These are phyloP conservation scores for Oxyria digyna DNA, from an alignment of 148 eudicot species.

Conservation along the genomic window DNA sequence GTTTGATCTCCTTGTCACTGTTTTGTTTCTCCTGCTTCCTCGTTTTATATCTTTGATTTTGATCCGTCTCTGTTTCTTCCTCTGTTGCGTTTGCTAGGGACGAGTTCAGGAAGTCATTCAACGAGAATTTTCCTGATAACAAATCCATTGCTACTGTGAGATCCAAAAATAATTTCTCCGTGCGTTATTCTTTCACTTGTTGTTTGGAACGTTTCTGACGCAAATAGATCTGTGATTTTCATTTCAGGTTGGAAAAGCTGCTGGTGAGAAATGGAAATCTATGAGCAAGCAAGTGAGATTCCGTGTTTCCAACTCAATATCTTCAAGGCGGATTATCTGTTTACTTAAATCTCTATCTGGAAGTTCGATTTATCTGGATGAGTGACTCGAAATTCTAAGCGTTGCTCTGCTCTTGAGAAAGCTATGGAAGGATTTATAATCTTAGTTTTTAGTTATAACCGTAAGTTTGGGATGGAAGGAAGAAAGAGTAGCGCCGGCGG, in stretches of 20 bases:
- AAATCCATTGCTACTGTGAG: neutral
- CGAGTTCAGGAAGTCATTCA: neutral
- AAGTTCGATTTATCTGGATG: neutral
- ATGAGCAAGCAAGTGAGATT: neutral
- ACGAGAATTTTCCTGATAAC: neutral
- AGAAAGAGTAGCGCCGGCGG: too few relatives aligned
- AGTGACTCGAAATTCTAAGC: neutral
- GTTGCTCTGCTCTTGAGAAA: neutral
- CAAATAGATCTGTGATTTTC: neutral
- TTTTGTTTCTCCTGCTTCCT: neutral
- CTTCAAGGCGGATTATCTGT: too few relatives aligned
- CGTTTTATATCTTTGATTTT: neutral
- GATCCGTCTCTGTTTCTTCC: neutral
- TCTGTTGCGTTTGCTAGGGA: neutral
- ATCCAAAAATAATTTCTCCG: neutral
- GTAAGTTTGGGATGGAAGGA: too few relatives aligned
- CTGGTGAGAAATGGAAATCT: neutral
- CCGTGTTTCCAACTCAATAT: neutral
- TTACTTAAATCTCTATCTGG: neutral
- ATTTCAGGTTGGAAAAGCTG: slow-evolving; percentile 1
- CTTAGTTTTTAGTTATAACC: too few relatives aligned
- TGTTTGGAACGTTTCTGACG: neutral
- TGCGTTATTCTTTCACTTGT: neutral
- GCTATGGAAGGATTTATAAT: too few relatives aligned
- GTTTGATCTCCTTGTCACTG: neutral